Percentiles rank a stretch among this genome's conserved stretches.
phyloP scores from a whole-genome alignment of 441 rosid species.

The Biscutella auriculata region DNA sequence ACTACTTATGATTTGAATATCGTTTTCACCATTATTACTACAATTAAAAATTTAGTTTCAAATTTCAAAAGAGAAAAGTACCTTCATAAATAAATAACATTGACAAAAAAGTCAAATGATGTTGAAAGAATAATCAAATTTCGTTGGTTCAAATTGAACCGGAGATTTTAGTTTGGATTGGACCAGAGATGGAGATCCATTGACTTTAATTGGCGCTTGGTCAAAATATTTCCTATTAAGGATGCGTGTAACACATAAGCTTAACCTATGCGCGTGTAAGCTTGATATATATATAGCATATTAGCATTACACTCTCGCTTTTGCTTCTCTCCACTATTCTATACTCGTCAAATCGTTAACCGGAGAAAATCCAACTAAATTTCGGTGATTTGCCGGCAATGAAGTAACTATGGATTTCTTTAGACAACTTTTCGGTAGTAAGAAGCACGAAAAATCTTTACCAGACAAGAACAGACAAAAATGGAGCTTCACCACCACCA shows the following conservation, averaged over 20 bases:
- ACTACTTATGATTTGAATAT: not conserved
- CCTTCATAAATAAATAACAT: not conserved
- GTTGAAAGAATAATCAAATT: not conserved
- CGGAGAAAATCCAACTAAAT: not conserved
- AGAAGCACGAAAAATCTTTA: conserved; percentile 18
- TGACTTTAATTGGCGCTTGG: not conserved
- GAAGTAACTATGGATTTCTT: conserved; percentile 60
- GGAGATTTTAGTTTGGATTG: not conserved
- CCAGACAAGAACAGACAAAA: conserved; percentile 19
- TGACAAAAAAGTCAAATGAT: not conserved
- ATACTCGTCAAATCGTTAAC: not conserved
- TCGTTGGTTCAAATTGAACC: not conserved
- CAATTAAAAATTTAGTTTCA: conserved; percentile 5
- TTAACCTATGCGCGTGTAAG: not conserved
- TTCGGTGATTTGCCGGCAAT: conserved; percentile 15
- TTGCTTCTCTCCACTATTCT: conserved; percentile 6
- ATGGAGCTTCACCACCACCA: conserved; percentile 37
- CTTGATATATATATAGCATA: conserved; percentile 8
- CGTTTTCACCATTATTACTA: conserved; percentile 13
- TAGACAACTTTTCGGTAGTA: conserved; percentile 58
- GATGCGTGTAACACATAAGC: conserved; percentile 13
- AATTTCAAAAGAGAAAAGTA: conserved; percentile 1
- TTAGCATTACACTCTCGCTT: conserved; percentile 5
- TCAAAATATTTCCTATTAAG: not conserved
- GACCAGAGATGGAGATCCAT: not conserved